Evolutionary conservation across 345 rosid genomes (phyloP), one percentile per base, ranked within the genome.

Genomic region (Theobroma cacao): DNA sequence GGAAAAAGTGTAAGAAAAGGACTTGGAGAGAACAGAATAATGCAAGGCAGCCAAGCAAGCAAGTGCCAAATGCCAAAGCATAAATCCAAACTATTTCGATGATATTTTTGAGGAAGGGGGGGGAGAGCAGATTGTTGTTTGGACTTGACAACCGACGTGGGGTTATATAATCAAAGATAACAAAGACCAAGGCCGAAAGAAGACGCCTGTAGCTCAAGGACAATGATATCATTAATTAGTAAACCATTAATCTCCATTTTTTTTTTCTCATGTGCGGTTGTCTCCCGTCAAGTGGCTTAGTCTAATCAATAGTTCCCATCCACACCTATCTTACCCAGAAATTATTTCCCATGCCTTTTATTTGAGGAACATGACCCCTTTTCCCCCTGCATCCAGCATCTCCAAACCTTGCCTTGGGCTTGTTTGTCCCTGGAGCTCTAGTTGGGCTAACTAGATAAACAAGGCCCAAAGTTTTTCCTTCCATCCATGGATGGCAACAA

Each of bases 201-300:
- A 76, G 73, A 36, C 24, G 22, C 47, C 41, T 56, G 68, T 55
- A 78, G 74, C 33, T 53, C 2, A 81, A 77, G 78, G 78, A 79
- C 82, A 77, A 83, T 81, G 47, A 77, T 50, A 10, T 64, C 56
- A 38, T 59, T 34, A 28, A 24, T 10, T 34, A 58, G 67, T 20
- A 24, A 58, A 43, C 64, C 64, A 9, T 31, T 79, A 77, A 81
- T 72, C 66, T 53, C 38, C 34, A 31, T 55, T 72, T 72, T 74
- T 79, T 75, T 40, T 55, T 65, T 72, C 73, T 72, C 82, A 84
- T 58, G 87, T 78, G 89, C 78, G 47, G 22, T 74, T 80, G 86
- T 79, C 86, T 75, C 81, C 85, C 62, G 20, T 26, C 53, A 80
- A 80, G 82, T 75, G 40, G 79, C 80, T 80, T 84, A 68, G 84